phyloP scores from a whole-genome alignment of 345 rosid species.

The Gossypium ekmanianum region DNA sequence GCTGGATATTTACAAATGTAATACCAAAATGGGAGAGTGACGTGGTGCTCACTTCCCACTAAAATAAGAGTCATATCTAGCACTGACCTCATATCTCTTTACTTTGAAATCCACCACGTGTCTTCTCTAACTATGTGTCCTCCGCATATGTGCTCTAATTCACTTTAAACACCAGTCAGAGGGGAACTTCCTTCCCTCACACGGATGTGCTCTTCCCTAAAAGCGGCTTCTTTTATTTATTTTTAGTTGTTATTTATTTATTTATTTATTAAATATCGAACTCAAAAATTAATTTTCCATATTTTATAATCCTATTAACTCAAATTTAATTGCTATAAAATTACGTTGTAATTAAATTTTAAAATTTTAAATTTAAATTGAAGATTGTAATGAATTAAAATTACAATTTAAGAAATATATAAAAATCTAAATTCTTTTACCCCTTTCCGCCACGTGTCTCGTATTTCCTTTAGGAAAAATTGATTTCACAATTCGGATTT shows the following conservation, averaged over 20 bases:
- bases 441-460: too few relatives aligned
- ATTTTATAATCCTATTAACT: too few relatives aligned
- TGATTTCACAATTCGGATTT: too few relatives aligned
- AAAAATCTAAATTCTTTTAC: too few relatives aligned
- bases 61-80: slow-evolving; percentile 24
- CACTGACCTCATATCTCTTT: slow-evolving; percentile 31
- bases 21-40: background rate
- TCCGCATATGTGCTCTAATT: slow-evolving; percentile 41
- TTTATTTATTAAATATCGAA: too few relatives aligned
- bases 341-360: too few relatives aligned
- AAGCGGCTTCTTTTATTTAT: background rate
- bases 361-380: too few relatives aligned
- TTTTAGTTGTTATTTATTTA: background rate
- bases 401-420: too few relatives aligned
- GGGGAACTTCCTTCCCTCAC: slow-evolving; percentile 42
- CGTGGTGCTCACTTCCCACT: slow-evolving; percentile 21
- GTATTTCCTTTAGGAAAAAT: too few relatives aligned
- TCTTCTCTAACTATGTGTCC: slow-evolving; percentile 1
- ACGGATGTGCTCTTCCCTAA: slow-evolving; percentile 41
- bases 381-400: too few relatives aligned
- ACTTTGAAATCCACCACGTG: slow-evolving; percentile 34
- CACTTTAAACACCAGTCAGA: slow-evolving; percentile 18
- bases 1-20: too few relatives aligned
- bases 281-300: accelerated
- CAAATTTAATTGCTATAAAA: too few relatives aligned